Percentiles rank a stretch among this genome's conserved stretches.
These are phyloP conservation scores for Sisymbrium altissimum DNA, from an alignment of 345 rosid species.

Conservation along the genomic window DNA sequence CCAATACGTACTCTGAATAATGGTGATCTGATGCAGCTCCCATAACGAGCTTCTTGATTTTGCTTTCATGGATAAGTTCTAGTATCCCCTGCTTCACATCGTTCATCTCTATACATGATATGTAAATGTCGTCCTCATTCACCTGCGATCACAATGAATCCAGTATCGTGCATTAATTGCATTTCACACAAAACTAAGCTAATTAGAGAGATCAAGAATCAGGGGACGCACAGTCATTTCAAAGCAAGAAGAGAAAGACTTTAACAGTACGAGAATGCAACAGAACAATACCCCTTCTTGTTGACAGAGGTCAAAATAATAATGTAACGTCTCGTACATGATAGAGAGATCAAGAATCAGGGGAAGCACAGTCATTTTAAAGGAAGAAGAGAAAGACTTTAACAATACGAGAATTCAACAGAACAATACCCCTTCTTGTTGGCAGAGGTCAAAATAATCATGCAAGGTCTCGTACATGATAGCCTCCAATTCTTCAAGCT, in stretches of 20 bases:
- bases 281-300: conserved; percentile 35
- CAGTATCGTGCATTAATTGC: not conserved
- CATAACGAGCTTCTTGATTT: conserved; percentile 60
- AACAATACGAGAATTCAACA: not conserved
- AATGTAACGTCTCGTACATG: conserved; percentile 36
- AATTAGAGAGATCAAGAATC: not conserved
- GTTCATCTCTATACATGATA: conserved; percentile 44
- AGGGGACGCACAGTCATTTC: not conserved
- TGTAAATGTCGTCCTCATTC: conserved; percentile 35
- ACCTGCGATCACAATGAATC: conserved; percentile 40
- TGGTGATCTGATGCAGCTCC: conserved; percentile 72
- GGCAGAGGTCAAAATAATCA: conserved; percentile 38
- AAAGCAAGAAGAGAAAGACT: not conserved
- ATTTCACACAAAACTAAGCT: not conserved
- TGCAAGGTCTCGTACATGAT: conserved; percentile 35
- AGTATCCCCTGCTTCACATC: conserved; percentile 62
- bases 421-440: conserved; percentile 36
- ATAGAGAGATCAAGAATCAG: too few relatives aligned
- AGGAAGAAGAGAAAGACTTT: not conserved
- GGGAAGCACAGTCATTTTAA: too few relatives aligned
- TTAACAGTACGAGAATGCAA: not conserved
- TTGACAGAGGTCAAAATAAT: conserved; percentile 36
- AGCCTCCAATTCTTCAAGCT: conserved; percentile 32
- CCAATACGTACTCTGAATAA: conserved; percentile 42
- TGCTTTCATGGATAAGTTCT: conserved; percentile 53